Conservation (phyloP, 495 filamentous ascomycete genomes). For the Penicillium parvum region DNA sequence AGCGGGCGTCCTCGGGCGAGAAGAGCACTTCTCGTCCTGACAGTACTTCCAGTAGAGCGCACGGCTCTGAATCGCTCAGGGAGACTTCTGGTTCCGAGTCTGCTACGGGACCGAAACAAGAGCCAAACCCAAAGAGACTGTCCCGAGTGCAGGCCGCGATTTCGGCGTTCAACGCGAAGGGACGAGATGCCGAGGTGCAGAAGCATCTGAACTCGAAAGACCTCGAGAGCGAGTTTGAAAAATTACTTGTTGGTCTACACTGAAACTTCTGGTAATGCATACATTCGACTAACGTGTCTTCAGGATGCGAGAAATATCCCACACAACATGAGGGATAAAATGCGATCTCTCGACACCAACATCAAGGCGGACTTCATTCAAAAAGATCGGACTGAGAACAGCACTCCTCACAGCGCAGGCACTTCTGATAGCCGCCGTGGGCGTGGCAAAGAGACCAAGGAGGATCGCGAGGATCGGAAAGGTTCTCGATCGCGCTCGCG, state of each 20-base stretch:
- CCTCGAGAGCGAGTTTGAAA: conserved; percentile 49
- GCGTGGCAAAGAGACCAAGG: conserved; percentile 38
- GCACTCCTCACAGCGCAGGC: conserved; percentile 32
- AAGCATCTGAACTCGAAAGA: conserved; percentile 41
- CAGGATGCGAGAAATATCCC: conserved; percentile 87
- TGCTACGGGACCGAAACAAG: conserved; percentile 14
- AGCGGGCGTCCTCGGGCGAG: conserved; percentile 25
- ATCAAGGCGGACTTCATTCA: conserved; percentile 95
- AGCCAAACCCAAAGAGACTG: conserved; percentile 34
- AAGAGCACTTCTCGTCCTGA: conserved; percentile 9
- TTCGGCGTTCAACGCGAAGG: conserved; percentile 55
- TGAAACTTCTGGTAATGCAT: neutral
- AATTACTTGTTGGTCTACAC: conserved; percentile 36
- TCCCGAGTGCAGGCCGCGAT: conserved; percentile 64
- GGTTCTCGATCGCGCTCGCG: conserved; percentile 57
- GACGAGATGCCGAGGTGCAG: conserved; percentile 39
- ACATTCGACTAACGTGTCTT: conserved; percentile 38
- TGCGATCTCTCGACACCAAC: conserved; percentile 79
- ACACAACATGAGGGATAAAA: conserved; percentile 86
- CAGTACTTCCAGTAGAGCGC: conserved; percentile 17
- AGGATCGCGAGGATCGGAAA: conserved; percentile 46
- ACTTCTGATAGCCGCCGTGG: conserved; percentile 39
- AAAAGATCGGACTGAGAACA: conserved; percentile 71
- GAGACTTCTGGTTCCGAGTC: conserved; percentile 23
- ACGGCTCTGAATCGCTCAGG: conserved; percentile 14